Conservation (phyloP, 176 grass and related monocot species). For the Triticum aestivum region IWGSC_CS_RefSeq_v2.1 NC_057795.1:595332025-595332524, state of each 20-base stretch:
- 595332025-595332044: conserved; percentile 18
- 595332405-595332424: too few species aligned
- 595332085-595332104: not conserved
- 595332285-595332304: conserved; percentile 25
- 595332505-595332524: conserved; percentile 2
- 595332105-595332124: conserved; percentile 28
- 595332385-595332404: too few species aligned
- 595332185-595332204: conserved; percentile 39
- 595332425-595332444: not conserved
- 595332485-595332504: not conserved
- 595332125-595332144: not conserved
- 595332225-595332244: not conserved
- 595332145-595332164: conserved; percentile 34
- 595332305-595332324: not conserved
- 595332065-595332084: conserved; percentile 16
- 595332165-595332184: conserved; percentile 25
- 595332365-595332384: conserved; percentile 34
- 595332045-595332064: not conserved
- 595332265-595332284: conserved; percentile 21
- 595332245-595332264: not conserved
- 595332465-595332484: not conserved
- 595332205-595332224: conserved; percentile 16
- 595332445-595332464: not conserved
- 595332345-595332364: conserved; percentile 20
- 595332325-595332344: not conserved